Conservation (phyloP, 2,329 filamentous ascomycete species). For the Talaromyces pinophilus region DNA sequence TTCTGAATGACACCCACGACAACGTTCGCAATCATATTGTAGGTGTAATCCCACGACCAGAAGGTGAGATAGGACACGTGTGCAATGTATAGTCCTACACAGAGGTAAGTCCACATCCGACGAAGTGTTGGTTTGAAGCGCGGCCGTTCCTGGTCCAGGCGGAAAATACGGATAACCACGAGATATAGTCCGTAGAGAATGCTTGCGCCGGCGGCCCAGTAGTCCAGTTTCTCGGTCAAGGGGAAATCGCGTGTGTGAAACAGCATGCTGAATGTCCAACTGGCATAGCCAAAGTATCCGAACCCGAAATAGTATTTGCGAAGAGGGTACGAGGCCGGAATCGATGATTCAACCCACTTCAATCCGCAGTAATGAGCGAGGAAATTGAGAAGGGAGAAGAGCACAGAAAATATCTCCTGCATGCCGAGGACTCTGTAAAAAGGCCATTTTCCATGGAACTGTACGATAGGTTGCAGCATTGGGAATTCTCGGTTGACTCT, state of each 20-base stretch:
- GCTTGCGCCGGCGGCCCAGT: conserved; percentile 86
- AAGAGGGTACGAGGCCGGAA: conserved; percentile 74
- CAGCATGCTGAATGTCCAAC: conserved; percentile 85
- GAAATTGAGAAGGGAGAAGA: conserved; percentile 92
- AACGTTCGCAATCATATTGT: conserved; percentile 97
- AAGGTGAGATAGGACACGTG: conserved; percentile 84
- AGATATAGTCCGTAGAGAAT: conserved; percentile 93
- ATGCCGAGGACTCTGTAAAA: conserved; percentile 87
- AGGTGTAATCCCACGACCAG: conserved; percentile 90
- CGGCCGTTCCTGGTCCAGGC: conserved; percentile 65
- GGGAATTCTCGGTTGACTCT: conserved; percentile 67
- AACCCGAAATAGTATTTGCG: conserved; percentile 78
- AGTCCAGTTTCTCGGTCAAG: conserved; percentile 90
- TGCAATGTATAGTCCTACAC: conserved; percentile 66
- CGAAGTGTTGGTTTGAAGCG: conserved; percentile 58
- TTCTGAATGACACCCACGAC: conserved; percentile 78
- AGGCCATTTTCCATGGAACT: conserved; percentile 99
- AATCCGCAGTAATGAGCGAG: conserved; percentile 81
- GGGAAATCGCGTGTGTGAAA: conserved; percentile 90
- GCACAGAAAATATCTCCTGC: conserved; percentile 90
- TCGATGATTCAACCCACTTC: conserved; percentile 64
- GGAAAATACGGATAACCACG: conserved; percentile 76
- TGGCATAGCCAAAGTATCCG: conserved; percentile 75
- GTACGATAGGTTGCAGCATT: conserved; percentile 69
- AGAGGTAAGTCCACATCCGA: conserved; percentile 73